Conservation (phyloP, 2,329 filamentous ascomycete species). For the Sporothrix brasiliensis region DNA sequence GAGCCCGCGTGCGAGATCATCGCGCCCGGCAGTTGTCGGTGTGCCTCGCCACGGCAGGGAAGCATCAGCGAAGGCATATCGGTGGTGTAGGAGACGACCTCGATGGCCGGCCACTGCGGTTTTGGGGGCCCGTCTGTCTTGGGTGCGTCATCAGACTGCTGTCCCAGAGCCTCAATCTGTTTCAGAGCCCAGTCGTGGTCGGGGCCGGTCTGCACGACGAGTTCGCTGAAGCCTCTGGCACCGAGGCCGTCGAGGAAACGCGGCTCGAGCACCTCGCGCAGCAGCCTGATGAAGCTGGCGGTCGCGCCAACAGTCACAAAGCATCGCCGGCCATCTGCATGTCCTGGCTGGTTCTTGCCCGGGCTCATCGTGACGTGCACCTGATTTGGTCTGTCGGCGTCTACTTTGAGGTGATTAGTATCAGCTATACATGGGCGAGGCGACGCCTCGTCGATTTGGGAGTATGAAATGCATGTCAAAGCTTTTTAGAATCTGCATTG, state of each 20-base stretch:
- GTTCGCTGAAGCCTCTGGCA: conserved; percentile 65
- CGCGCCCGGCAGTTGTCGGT: conserved; percentile 61
- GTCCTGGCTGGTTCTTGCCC: neutral
- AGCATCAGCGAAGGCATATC: conserved; percentile 64
- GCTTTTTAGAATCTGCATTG: neutral
- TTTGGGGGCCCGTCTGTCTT: neutral
- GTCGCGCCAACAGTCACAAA: conserved; percentile 94
- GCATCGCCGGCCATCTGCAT: conserved; percentile 51
- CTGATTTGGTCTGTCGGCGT: neutral
- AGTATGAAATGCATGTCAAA: neutral
- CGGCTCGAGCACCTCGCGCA: conserved; percentile 65
- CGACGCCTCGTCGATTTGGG: neutral
- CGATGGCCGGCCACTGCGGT: conserved; percentile 31
- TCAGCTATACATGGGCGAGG: neutral
- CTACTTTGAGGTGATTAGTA: neutral
- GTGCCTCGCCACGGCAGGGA: conserved; percentile 48
- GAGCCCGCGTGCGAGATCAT: conserved; percentile 91
- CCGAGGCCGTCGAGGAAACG: conserved; percentile 65
- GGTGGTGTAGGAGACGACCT: conserved; percentile 66
- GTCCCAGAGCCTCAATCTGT: conserved; percentile 39
- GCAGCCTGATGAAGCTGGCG: conserved; percentile 74
- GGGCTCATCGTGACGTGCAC: too few relatives aligned
- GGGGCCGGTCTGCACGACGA: conserved; percentile 80
- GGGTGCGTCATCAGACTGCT: conserved; percentile 42
- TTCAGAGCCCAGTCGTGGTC: conserved; percentile 60